Base-by-base conservation (phyloP, 2,329 filamentous ascomycete genomes). In the Botrytis medusae region DNA sequence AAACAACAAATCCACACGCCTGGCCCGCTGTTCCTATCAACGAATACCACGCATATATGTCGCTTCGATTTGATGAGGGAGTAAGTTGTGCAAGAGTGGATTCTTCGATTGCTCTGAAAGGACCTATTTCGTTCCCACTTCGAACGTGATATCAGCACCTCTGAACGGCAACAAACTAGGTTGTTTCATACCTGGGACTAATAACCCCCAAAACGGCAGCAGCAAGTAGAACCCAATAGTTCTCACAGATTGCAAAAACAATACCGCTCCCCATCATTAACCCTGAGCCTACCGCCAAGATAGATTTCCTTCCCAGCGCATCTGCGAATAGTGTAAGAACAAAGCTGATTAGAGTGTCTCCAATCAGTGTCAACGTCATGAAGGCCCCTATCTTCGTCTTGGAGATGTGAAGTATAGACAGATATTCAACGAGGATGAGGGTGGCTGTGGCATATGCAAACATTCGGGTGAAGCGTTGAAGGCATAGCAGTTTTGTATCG, bases 51-150 rank as follows among this genome's bases (percentile, higher is more conserved):
- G 88, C 88, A 74, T 88, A 90, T 42, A 91, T 83, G 77, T 90
- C 88, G 73, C 85, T 84, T 62, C 88, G 81, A 4, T 83, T 81
- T 2, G 81, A 80, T 7, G 83, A 76, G 0, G 81, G 78, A 0
- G 86, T 88, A 5, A 90, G 82, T 60, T 90, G 88, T 5, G 89
- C 88, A 2, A 90, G 81, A 8, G 87, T 86, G 25, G 86, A 88
- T 80, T 91, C 89, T 78, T 91, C 89, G 42, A 91, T 84, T 57
- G 89, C 88, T 57, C 87, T 84, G 74, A 91, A 91, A 0, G 89
- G 89, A 0, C 88, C 89, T 71, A 90, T 90, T 77, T 91, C 89
- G 72, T 88, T 90, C 12, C 89, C 89, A 77, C 87, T 88, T n/a
- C 46, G 18, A 18, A 51, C 29, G 63, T 40, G 20, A 67, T 16